Base-by-base conservation (phyloP, 176 grass and related monocot species). In the Triticum monococcum region DNA sequence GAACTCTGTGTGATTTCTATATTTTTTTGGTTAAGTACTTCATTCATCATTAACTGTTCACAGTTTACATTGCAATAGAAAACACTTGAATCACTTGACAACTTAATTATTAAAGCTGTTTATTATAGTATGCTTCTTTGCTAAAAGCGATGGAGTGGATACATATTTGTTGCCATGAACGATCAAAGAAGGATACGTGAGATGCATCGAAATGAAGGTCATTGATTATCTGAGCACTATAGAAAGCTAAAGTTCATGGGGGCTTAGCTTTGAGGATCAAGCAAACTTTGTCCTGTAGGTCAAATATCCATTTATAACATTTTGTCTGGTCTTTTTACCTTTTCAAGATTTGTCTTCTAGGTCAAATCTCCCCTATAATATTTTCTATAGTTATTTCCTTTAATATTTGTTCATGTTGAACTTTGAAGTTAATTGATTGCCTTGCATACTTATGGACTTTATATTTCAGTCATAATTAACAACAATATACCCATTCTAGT, bases 241-340 rank as follows among this genome's bases (percentile, higher is more conserved):
- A 81, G 79, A 50, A 81, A 67, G 62, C 38, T 67, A 46, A 80
- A 80, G 24, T 66, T 25, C 57, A 63, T 64, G 77, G 57, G 77
- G 46, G 41, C 13, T 75, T 75, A 75, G 24, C 23, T 75, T 50
- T 8, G 1, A 30, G 13, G 72, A 30, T 75, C 41, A 18, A 50
- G 41, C 41, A 75, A 48, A 50, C 7, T 18, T 75, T 75, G 43
- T 28, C 24, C 3, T 50, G 24, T 17, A 48, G 72, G 23, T 48
- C 72, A 75, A 48, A 75, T 75, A 12, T 48, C 40, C 23, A 48
- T 48, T 75, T 48, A 28, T 26, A 48, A 9, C 13, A 28, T 75
- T 75, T 74, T 17, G 2, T 72, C 41, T 48, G 28, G 24, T 18
- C 13, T 43, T 43, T 75, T 46, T 26, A 28, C 25, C 12, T 43